Evolutionary conservation across 1,139 yeast genomes (phyloP), one percentile per base, ranked within the genome.

Genomic region (Saccharomyces hybrid): DNA sequence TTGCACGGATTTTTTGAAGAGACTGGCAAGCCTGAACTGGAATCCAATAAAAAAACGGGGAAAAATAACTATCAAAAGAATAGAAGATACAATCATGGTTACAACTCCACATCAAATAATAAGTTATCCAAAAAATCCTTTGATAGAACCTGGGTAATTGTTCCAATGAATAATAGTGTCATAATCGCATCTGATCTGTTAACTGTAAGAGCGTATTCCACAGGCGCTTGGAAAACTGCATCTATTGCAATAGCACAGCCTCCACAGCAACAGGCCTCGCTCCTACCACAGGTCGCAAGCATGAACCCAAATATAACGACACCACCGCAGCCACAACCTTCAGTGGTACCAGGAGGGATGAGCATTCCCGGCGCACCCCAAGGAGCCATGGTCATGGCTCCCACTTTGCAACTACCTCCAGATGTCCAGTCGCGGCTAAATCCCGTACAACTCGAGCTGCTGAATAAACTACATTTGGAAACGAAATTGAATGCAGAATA

Each of bases 1-100:
- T 73, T 91, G 23, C 99, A 93, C 71, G 99, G 99, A 2, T 83
- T 81, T 54, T 91, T 82, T 68, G 83, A 81, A 53, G 98, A 93
- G 70, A 69, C 71, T 50, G 83, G 73, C 5, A 76, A 75, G 51
- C 88, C 86, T 9, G 80, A 75, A 47, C 69, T 60, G 54, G 73
- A 67, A 47, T 57, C 67, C n/a, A 60, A 55, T 38, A 55, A 54
- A 42, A 53, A 58, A 50, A 55, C 60, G 8, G 55, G 54, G 14
- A 54, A 59, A 13, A 54, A 55, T 11, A 58, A 55, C 28, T 67
- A 73, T 46, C 69, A 75, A 58, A 73, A 72, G 46, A 62, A 66
- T 47, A 70, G 75, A 58, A 72, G 71, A 58, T 67, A 66, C 59
- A 62, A 66, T 55, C 70, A 69, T 55, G 60, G 69, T 53, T 56